Evolutionary conservation across 2,329 filamentous ascomycete genomes (phyloP).

Genomic region (Lasiodiplodia gonubiensis): DNA sequence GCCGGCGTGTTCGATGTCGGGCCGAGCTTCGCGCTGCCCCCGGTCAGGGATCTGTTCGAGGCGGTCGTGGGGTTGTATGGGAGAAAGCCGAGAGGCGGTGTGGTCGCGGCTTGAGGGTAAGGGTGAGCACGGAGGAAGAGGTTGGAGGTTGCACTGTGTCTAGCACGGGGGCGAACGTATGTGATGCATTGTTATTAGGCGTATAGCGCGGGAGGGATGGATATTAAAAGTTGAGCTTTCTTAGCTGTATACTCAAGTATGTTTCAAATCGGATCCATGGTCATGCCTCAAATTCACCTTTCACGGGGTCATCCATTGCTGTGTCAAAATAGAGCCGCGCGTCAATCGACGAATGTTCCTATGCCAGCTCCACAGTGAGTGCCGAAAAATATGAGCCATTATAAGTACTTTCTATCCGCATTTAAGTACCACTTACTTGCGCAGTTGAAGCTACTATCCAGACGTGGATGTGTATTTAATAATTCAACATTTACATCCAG

Average conservation of each 20-base stretch:
- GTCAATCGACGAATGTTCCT: no score
- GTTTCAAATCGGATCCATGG: neutral
- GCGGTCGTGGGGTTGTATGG: slow-evolving; percentile 71
- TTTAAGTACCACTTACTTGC: no score
- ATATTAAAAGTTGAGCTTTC: neutral
- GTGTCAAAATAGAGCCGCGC: no score
- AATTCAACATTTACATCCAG: no score
- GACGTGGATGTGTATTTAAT: no score
- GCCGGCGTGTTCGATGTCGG: slow-evolving; percentile 73
- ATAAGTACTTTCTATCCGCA: no score
- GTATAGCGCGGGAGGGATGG: neutral
- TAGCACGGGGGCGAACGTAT: neutral
- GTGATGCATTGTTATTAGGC: neutral
- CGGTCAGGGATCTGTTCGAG: slow-evolving; percentile 77
- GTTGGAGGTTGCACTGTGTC: neutral
- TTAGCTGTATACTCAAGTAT: neutral
- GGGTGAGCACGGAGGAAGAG: neutral
- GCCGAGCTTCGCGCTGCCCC: slow-evolving; percentile 71
- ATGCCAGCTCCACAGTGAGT: no score
- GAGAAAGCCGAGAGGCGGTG: slow-evolving; percentile 54
- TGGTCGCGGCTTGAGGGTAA: neutral
- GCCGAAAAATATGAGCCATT: no score
- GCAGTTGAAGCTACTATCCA: no score
- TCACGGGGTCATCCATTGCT: no score
- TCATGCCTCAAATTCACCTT: no score